phyloP scores from a whole-genome alignment of 2,329 filamentous ascomycete genomes.

The Ophiostoma ulmi region DNA sequence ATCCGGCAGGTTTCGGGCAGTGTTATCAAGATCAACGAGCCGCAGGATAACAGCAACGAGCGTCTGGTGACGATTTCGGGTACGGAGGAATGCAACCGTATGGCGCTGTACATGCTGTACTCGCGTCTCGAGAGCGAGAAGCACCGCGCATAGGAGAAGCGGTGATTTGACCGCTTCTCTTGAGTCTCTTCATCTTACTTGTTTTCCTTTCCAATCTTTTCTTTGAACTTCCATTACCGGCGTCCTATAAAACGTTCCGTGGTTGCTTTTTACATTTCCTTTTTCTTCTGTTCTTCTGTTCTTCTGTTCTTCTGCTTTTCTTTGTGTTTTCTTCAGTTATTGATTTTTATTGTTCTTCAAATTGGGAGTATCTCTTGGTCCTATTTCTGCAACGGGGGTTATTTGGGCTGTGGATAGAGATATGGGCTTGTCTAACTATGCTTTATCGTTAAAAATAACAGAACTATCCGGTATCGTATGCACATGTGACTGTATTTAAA shows the following conservation, averaged over 20 bases:
- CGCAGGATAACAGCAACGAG: constrained; percentile 98
- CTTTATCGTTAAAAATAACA: neutral
- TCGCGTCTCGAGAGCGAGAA: constrained; percentile 83
- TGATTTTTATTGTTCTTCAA: neutral
- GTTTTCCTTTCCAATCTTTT: neutral
- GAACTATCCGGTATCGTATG: neutral
- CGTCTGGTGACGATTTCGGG: constrained; percentile 95
- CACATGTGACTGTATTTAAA: neutral
- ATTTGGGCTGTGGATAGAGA: neutral
- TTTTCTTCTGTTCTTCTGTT: neutral
- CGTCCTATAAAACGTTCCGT: constrained; percentile 1
- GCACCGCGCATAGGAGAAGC: constrained; percentile 54
- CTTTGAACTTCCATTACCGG: neutral
- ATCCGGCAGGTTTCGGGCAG: constrained; percentile 95
- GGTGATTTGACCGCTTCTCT: neutral
- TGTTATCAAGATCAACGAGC: constrained; percentile 99
- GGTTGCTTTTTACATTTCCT: neutral
- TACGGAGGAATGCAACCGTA: constrained; percentile 97
- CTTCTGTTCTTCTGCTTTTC: neutral
- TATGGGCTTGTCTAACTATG: neutral
- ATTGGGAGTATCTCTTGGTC: neutral
- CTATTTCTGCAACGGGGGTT: constrained; percentile 1
- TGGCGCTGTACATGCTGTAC: constrained; percentile 99
- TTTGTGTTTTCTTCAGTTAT: neutral
- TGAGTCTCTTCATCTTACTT: neutral